A percentile compares a stretch with the other conserved stretches of the same genome.
These are phyloP conservation scores for Fagus crenata DNA, from an alignment of 306 rosid species.

Conservation along the genomic window DNA sequence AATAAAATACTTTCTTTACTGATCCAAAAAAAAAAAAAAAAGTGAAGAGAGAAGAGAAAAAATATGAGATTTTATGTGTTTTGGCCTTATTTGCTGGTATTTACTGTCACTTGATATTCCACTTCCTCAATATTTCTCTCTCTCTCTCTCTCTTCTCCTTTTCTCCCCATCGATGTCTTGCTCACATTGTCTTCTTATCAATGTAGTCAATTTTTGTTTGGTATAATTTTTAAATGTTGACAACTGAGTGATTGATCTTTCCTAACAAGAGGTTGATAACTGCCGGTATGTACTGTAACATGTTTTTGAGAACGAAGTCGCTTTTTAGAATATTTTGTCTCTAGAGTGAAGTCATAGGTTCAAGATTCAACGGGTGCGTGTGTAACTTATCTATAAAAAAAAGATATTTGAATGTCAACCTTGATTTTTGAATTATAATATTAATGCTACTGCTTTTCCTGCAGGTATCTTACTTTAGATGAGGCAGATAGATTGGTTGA, in stretches of 20 bases:
- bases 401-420: not conserved
- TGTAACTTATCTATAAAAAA: too few relatives aligned
- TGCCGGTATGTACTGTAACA: not conserved
- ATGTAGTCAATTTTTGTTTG: not conserved
- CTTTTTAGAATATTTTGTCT: not conserved
- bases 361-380: too few relatives aligned
- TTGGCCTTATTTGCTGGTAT: not conserved
- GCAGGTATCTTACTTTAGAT: slow-evolving; percentile 75
- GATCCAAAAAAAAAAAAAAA: too few relatives aligned
- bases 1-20: too few relatives aligned
- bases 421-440: slow-evolving; percentile 7
- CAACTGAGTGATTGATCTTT: not conserved
- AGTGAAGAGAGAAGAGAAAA: too few relatives aligned
- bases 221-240: not conserved
- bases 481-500: slow-evolving; percentile 96
- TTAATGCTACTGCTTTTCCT: not conserved
- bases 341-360: too few relatives aligned
- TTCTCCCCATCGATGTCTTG: not conserved
- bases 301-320: not conserved
- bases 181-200: not conserved
- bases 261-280: not conserved
- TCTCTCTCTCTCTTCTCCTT: too few relatives aligned
- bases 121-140: not conserved
- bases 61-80: too few relatives aligned
- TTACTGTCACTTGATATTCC: not conserved